Conservation (phyloP, 2,329 filamentous ascomycete species). For the Amesomyces nigricolor region DNA sequence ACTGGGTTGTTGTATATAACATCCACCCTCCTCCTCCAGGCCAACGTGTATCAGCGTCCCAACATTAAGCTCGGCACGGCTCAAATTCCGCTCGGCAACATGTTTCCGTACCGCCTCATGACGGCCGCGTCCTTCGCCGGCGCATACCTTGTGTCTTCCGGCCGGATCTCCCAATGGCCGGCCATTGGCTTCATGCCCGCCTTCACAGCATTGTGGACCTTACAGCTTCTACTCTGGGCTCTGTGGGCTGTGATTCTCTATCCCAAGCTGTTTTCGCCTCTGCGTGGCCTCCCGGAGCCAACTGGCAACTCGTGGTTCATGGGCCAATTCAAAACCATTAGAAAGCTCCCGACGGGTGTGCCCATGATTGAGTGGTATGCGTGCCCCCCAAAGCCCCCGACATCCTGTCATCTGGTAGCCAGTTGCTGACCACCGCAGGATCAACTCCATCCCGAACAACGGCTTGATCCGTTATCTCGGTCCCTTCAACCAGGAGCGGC, state of each 20-base stretch:
- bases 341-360: slow-evolving; percentile 36
- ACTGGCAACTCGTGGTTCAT: slow-evolving; percentile 39
- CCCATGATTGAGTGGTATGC: slow-evolving; percentile 46
- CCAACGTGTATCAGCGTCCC: neutral
- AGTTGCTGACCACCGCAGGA: slow-evolving; percentile 40
- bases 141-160: slow-evolving; percentile 31
- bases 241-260: slow-evolving; percentile 44
- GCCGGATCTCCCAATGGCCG: slow-evolving; percentile 30
- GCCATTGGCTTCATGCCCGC: slow-evolving; percentile 29
- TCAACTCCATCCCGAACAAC: slow-evolving; percentile 56
- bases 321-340: slow-evolving; percentile 43
- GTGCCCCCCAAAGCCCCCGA: neutral
- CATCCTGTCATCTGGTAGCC: neutral
- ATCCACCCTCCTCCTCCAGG: neutral
- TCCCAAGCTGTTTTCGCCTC: slow-evolving; percentile 45
- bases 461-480: slow-evolving; percentile 63
- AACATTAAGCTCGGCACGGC: neutral
- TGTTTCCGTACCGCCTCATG: slow-evolving; percentile 29
- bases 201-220: slow-evolving; percentile 35
- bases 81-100: slow-evolving; percentile 2
- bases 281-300: slow-evolving; percentile 44
- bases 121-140: slow-evolving; percentile 28
- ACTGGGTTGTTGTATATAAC: neutral
- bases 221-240: slow-evolving; percentile 33
- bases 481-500: slow-evolving; percentile 55